Conservation (phyloP, 805 yeast genomes). For the Groenewaldozyma tartarivorans region DNA sequence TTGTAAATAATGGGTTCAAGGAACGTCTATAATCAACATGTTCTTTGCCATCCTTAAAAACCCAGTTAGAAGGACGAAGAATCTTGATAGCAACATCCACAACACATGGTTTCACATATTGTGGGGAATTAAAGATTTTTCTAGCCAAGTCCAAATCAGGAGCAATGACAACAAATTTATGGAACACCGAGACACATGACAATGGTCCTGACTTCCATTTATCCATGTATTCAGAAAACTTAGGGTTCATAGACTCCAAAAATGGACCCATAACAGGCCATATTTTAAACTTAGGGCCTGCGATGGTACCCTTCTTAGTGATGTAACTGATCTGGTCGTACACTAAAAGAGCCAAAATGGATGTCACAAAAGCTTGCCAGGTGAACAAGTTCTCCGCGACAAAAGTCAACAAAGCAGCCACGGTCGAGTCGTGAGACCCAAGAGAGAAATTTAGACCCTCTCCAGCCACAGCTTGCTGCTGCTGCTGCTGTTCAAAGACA, state of each 20-base stretch:
- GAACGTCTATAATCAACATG: constrained; percentile 90
- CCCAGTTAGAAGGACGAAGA: constrained; percentile 95
- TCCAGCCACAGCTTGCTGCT: no score
- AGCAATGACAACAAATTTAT: constrained; percentile 93
- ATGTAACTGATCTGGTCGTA: constrained; percentile 55
- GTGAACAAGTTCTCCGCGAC: constrained; percentile 8
- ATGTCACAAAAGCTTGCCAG: constrained; percentile 15
- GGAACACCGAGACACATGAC: constrained; percentile 95
- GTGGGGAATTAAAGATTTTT: constrained; percentile 75
- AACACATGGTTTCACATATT: constrained; percentile 91
- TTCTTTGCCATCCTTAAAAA: constrained; percentile 90
- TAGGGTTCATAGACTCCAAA: constrained; percentile 87
- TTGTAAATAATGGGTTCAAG: constrained; percentile 81
- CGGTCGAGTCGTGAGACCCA: no score
- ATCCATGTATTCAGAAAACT: constrained; percentile 83
- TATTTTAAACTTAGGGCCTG: constrained; percentile 78
- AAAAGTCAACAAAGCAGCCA: no score
- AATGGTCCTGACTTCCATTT: constrained; percentile 94
- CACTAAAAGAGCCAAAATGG: constrained; percentile 18
- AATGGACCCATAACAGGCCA: constrained; percentile 98
- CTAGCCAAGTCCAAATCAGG: constrained; percentile 81
- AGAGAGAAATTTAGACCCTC: no score
- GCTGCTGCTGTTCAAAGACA: neutral
- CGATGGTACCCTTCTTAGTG: constrained; percentile 73
- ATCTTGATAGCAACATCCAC: constrained; percentile 95